Base-by-base conservation (phyloP, 2,329 filamentous ascomycete species). In the Dissoconium aciculare region DNA sequence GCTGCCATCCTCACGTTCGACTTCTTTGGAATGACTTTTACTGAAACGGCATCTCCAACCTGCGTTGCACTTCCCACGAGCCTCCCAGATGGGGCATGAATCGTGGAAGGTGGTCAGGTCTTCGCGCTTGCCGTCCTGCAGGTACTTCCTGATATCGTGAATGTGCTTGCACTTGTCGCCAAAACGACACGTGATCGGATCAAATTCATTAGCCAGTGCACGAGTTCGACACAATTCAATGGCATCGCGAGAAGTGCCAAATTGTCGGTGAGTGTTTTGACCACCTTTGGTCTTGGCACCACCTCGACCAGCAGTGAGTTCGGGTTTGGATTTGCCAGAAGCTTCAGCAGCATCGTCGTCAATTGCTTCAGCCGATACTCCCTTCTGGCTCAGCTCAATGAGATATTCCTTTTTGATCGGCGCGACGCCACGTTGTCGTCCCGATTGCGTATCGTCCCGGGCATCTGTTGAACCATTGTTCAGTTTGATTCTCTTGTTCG, bases 31-130 rank as follows among this genome's bases (percentile, higher is more conserved):
- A 57, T 98, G 89, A 39, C 82, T 91, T 39, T 69, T 69, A 17
- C 82, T 78, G 50, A 94, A 92, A 13, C 87, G 78, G 53, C 89
- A 98, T 53, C 87, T 92, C 85, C 87, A 98, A 4, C 89, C 89
- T 10, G 78, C 71, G 28, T 71, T 67, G 47, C 89, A 98, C 38
- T 66, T 71, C 9, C 85, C 85, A 40, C 77, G 71, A 11, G 64
- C 63, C 42, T 81, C 75, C 54, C 74, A 94, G 5, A 92, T 69
- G 1, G 85, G 87, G 49, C 89, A 98, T 38, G 77, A 64, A 5
- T 81, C 78, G 25, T 65, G 67, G 46, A 92, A 78, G 0, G 78
- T 82, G 4, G 68, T 67, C 23, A 94, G 64, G 49, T 95, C 82
- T 37, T 72, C 72, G 26, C 82, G 73, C 42, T 87, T 85, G 38